These are phyloP conservation scores for Trebouxia sp. DNA, from an alignment of 139 green algal genomes.

Conservation along the genomic window DNA sequence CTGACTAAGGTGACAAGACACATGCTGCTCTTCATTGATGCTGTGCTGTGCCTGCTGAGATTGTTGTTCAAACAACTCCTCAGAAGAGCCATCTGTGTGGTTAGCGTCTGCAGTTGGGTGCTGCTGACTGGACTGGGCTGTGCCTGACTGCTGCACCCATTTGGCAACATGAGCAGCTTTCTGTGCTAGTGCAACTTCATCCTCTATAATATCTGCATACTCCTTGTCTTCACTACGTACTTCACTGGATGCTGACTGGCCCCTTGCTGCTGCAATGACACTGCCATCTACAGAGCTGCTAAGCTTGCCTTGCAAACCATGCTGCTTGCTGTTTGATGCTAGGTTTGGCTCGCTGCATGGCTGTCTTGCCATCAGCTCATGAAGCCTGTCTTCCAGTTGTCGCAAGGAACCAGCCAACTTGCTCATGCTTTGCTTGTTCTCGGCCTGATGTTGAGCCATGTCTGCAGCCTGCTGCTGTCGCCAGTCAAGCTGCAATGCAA, in stretches of 20 bases:
- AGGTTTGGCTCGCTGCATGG: neutral
- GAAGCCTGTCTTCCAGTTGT: neutral
- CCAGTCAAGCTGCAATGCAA: slow-evolving; percentile 16
- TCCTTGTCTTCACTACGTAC: neutral
- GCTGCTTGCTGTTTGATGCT: neutral
- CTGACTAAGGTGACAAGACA: neutral
- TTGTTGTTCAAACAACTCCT: too few species aligned
- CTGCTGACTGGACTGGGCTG: neutral
- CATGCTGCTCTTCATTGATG: neutral
- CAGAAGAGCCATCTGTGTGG: too few species aligned
- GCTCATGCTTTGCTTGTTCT: neutral
- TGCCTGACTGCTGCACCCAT: slow-evolving; percentile 8
- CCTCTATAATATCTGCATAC: neutral
- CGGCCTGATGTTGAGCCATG: neutral
- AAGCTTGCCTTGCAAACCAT: neutral
- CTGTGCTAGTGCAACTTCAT: neutral
- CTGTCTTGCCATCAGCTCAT: neutral
- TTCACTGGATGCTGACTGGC: neutral
- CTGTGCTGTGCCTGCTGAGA: neutral
- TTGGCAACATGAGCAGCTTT: neutral
- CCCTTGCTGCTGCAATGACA: neutral
- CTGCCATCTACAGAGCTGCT: neutral
- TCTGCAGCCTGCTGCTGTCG: slow-evolving; percentile 3
- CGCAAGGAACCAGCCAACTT: neutral
- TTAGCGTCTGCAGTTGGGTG: too few species aligned